Conservation (phyloP, 129 eudicot species). For the Artemisia tridentata region DNA sequence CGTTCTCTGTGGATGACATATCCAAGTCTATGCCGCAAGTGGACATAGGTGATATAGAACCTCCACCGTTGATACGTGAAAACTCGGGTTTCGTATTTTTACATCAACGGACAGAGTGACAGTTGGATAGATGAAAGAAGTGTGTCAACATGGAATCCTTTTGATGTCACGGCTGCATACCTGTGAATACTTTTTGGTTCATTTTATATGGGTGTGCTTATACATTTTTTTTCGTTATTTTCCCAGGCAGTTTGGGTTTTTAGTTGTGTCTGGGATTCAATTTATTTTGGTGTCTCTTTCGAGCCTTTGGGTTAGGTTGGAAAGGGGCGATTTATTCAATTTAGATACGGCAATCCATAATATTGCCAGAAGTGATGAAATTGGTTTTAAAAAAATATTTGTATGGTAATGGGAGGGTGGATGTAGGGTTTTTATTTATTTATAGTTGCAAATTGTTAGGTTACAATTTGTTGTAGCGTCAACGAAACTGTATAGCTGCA, state of each 20-base stretch:
- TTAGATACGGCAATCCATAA: slow-evolving; percentile 29
- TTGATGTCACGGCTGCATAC: slow-evolving; percentile 29
- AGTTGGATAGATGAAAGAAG: not conserved
- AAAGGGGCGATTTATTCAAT: slow-evolving; percentile 26
- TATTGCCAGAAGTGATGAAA: slow-evolving; percentile 31
- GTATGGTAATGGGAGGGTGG: slow-evolving; percentile 36
- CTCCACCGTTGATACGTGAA: slow-evolving; percentile 89
- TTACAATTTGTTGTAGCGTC: slow-evolving; percentile 34
- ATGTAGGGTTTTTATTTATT: slow-evolving; percentile 16
- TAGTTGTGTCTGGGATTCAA: slow-evolving; percentile 33
- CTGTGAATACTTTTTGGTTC: slow-evolving; percentile 50
- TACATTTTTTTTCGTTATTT: slow-evolving; percentile 21
- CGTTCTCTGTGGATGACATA: slow-evolving; percentile 91
- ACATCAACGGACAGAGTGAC: slow-evolving; percentile 68
- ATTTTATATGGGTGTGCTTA: slow-evolving; percentile 19
- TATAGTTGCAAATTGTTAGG: slow-evolving; percentile 36
- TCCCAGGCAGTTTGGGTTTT: slow-evolving; percentile 46
- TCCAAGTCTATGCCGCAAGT: slow-evolving; percentile 80
- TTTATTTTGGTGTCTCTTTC: slow-evolving; percentile 36
- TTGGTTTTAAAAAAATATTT: slow-evolving; percentile 3
- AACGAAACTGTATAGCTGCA: slow-evolving; percentile 30
- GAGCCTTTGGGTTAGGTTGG: slow-evolving; percentile 34
- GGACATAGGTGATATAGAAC: slow-evolving; percentile 74
- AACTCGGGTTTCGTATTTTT: slow-evolving; percentile 86
- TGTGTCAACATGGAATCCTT: slow-evolving; percentile 1